Conservation (phyloP, 768 basidiomycete species). For the Termitomyces sp. region DNA sequence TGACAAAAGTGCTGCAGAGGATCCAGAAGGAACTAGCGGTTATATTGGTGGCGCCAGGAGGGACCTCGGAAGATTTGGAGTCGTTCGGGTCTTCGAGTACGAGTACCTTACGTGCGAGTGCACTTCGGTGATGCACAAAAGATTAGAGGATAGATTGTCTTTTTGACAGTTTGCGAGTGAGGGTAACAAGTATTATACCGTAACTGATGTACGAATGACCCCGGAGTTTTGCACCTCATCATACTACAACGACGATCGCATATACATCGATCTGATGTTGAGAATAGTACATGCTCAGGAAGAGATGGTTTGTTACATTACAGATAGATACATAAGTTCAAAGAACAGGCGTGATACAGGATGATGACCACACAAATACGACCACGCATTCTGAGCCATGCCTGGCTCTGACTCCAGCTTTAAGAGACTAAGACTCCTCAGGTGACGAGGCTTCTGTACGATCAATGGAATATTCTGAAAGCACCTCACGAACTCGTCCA, state of each 20-base stretch:
- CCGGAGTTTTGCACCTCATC: neutral
- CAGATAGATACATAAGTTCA: neutral
- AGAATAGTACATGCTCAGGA: neutral
- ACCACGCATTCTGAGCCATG: neutral
- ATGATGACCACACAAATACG: neutral
- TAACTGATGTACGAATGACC: neutral
- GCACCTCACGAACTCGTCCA: neutral
- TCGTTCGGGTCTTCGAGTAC: slow-evolving; percentile 32
- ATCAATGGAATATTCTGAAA: neutral
- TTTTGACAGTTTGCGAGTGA: neutral
- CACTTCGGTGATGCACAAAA: slow-evolving; percentile 21
- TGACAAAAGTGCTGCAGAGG: slow-evolving; percentile 68
- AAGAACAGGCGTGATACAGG: neutral
- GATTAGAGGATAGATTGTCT: neutral
- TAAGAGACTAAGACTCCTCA: neutral
- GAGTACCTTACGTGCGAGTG: slow-evolving; percentile 29
- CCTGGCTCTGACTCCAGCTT: neutral
- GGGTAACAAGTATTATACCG: neutral
- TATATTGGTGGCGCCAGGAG: slow-evolving; percentile 44
- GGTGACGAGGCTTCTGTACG: too few relatives aligned
- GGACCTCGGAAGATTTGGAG: slow-evolving; percentile 11
- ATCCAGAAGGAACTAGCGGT: slow-evolving; percentile 61
- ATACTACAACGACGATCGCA: neutral
- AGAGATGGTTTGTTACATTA: neutral
- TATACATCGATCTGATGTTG: neutral